Base-by-base conservation (phyloP, 1,139 yeast genomes). In the Protomyces macrosporus region DNA sequence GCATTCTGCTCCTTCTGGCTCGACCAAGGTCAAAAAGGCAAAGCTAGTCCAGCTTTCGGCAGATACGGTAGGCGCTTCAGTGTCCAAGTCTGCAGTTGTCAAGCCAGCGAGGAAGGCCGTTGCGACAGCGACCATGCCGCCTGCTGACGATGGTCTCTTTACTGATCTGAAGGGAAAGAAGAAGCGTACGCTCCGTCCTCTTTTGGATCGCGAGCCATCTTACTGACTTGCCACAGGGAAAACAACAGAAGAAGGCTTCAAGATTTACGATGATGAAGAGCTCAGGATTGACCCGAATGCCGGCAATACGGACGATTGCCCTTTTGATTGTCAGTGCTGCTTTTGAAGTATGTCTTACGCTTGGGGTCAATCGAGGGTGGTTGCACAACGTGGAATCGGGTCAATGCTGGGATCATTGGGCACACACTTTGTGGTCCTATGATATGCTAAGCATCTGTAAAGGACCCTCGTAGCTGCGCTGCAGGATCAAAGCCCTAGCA, bases 211-310 rank as follows among this genome's bases (percentile, higher is more conserved):
- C 10, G 23, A 14, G 4, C 3, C 32, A 7, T 10, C 23, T n/a
- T 6, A 10, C 16, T 37, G 12, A 48, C 45, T 6, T 12, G 32
- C 23, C 14, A 16, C 32, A 58, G 65, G 65, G 3, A 63, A 63
- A 48, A 58, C 60, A 37, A 63, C 65, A 12, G 65, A 63, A 36
- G 65, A 63, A 50, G 65, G 65, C 7, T 63, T 54, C 53, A 48
- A 42, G 14, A 63, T 63, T 12, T 63, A 63, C 57, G 60, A 58
- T 34, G 64, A 59, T n/a, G 65, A 63, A 30, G 65, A 63, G 35
- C 54, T 63, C 33, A 34, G 53, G 16, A 54, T 63, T 14, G 60
- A 55, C 14, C 56, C 57, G 36, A 54, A 53, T 36, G 63, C 63
- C 7, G 65, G 65, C 33, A 55, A 40, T 48, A 63, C 65, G 12